Conservation (phyloP, 805 yeast species). For the Saturnispora halmiae region DNA sequence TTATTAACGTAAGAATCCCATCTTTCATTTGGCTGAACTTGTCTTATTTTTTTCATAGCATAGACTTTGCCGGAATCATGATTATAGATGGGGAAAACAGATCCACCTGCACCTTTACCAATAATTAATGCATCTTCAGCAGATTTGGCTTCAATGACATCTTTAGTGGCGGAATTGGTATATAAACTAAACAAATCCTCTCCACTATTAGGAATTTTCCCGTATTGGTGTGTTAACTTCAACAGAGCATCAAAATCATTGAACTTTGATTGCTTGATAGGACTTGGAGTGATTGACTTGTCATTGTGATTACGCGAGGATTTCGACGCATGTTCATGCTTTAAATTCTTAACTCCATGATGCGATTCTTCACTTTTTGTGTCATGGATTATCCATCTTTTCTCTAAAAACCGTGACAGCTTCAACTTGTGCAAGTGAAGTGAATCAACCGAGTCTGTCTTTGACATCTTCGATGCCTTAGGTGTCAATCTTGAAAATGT, state of each 20-base stretch:
- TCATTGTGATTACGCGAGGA: no score
- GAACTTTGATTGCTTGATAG: constrained; percentile 6
- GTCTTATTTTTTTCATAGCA: constrained; percentile 83
- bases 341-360: background rate
- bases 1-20: constrained; percentile 65
- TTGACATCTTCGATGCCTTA: constrained; percentile 1
- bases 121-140: constrained; percentile 13
- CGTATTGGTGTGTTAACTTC: constrained; percentile 13
- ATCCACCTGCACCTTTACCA: constrained; percentile 94
- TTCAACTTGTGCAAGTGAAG: constrained; percentile 11
- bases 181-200: constrained; percentile 10
- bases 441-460: constrained; percentile 13
- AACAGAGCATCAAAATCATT: constrained; percentile 12
- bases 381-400: constrained; percentile 7
- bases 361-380: background rate
- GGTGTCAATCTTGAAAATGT: constrained; percentile 1
- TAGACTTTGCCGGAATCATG: constrained; percentile 47
- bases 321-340: background rate
- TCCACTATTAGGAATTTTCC: constrained; percentile 13
- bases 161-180: background rate
- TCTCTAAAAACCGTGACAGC: constrained; percentile 15
- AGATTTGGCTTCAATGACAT: constrained; percentile 6
- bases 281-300: no score
- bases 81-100: constrained; percentile 68
- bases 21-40: constrained; percentile 51